A percentile compares a stretch with the other conserved stretches of the same genome.
phyloP scores from a whole-genome alignment of 768 basidiomycete species.

The Russula dissimulans region DNA sequence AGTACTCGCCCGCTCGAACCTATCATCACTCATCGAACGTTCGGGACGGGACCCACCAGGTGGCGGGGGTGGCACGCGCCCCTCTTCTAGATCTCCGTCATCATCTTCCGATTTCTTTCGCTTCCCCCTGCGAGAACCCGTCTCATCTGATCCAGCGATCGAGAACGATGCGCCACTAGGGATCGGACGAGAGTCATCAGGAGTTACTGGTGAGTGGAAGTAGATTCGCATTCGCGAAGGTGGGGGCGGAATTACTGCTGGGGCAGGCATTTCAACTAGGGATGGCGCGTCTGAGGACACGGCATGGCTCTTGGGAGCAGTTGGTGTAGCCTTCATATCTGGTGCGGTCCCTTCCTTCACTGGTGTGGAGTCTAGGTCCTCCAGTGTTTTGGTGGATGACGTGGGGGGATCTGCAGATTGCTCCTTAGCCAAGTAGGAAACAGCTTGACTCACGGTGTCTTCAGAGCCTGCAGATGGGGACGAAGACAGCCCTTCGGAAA shows the following conservation, averaged over 20 bases:
- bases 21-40: conserved; percentile 42
- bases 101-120: conserved; percentile 87
- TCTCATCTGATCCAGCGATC: conserved; percentile 40
- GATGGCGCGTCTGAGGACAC: neutral
- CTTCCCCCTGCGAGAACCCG: conserved; percentile 59
- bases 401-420: conserved; percentile 5
- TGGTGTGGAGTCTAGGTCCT: neutral
- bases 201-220: conserved; percentile 82
- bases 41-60: conserved; percentile 32
- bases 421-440: neutral
- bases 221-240: conserved; percentile 84
- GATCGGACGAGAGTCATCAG: conserved; percentile 71
- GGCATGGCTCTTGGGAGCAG: neutral
- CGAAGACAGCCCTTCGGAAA: conserved; percentile 27
- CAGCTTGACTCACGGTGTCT: conserved; percentile 1
- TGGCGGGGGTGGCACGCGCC: conserved; percentile 57
- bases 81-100: conserved; percentile 71
- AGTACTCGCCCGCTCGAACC: conserved; percentile 48
- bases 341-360: neutral
- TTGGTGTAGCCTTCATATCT: neutral
- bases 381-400: neutral
- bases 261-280: conserved; percentile 21
- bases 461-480: conserved; percentile 25
- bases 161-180: conserved; percentile 44
- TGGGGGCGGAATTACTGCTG: conserved; percentile 33